Evolutionary conservation across 2,329 filamentous ascomycete genomes (phyloP).

Genomic region (Macroventuria anomochaeta): DNA sequence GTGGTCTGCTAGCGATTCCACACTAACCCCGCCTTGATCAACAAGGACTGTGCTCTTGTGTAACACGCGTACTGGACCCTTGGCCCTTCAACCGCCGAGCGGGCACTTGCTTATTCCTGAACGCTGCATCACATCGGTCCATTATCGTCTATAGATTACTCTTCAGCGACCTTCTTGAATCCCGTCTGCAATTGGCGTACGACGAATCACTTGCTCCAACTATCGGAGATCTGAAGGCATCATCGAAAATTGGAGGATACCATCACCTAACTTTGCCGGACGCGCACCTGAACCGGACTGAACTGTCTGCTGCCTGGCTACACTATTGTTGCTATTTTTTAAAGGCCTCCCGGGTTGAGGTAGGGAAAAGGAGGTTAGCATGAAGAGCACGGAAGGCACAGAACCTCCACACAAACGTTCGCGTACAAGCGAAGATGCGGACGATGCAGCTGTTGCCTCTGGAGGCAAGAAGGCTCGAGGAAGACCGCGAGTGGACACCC

Average conservation of each 20-base stretch:
- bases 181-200: neutral
- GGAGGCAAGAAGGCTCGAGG: conserved; percentile 66
- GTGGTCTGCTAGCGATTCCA: neutral
- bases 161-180: neutral
- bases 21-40: neutral
- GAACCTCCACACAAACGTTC: conserved; percentile 38
- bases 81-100: neutral
- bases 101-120: conserved; percentile 13
- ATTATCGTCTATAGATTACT: neutral
- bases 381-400: conserved; percentile 29
- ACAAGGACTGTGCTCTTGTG: conserved; percentile 2
- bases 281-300: neutral
- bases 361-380: conserved; percentile 7
- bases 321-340: neutral
- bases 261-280: neutral
- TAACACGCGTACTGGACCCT: neutral
- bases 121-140: conserved; percentile 13
- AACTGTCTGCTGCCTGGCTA: neutral
- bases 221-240: neutral
- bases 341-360: too few species aligned
- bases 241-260: neutral
- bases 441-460: conserved; percentile 31
- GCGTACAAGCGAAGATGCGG: conserved; percentile 35
- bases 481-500: conserved; percentile 75
- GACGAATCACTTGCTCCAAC: neutral